Conservation (phyloP, 352 stramenopile genomes). For the Globisporangium cystogenes region DNA sequence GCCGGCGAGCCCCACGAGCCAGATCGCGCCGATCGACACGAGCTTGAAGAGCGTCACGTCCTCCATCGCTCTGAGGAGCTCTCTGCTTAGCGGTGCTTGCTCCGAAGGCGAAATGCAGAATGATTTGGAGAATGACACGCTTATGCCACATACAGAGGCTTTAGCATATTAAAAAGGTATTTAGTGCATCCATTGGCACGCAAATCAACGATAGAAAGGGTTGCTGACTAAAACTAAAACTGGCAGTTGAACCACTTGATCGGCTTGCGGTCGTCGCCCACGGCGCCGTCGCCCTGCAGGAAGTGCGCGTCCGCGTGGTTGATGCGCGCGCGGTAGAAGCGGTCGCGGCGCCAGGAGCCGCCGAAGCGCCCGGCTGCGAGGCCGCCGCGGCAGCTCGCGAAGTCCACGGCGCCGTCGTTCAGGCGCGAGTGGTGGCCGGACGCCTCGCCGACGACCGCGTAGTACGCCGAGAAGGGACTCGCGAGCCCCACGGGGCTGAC, state of each 20-base stretch:
- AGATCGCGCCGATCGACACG: constrained; percentile 68
- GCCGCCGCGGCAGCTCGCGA: constrained; percentile 23
- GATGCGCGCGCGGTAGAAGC: constrained; percentile 25
- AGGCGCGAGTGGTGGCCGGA: constrained; percentile 16
- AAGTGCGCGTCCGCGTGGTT: constrained; percentile 23
- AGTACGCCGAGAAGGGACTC: constrained; percentile 2
- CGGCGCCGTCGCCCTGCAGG: background rate
- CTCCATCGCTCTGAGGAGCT: constrained; percentile 25
- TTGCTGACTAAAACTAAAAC: background rate
- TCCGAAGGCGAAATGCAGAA: no score
- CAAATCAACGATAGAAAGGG: no score
- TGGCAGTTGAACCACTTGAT: background rate
- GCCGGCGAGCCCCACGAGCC: constrained; percentile 55
- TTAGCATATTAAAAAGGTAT: no score
- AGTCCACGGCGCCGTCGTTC: constrained; percentile 33
- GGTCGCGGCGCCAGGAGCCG: constrained; percentile 12
- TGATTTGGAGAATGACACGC: no score
- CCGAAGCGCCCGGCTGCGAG: constrained; percentile 7
- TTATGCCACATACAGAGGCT: no score
- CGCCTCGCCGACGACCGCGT: background rate
- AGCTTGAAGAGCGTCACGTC: constrained; percentile 71
- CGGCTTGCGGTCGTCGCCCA: background rate
- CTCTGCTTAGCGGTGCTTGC: no score
- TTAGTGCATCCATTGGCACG: no score
- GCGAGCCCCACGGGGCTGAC: constrained; percentile 23